Conservation (phyloP, 2,329 filamentous ascomycete species). For the Pyrenophora graminea region DNA sequence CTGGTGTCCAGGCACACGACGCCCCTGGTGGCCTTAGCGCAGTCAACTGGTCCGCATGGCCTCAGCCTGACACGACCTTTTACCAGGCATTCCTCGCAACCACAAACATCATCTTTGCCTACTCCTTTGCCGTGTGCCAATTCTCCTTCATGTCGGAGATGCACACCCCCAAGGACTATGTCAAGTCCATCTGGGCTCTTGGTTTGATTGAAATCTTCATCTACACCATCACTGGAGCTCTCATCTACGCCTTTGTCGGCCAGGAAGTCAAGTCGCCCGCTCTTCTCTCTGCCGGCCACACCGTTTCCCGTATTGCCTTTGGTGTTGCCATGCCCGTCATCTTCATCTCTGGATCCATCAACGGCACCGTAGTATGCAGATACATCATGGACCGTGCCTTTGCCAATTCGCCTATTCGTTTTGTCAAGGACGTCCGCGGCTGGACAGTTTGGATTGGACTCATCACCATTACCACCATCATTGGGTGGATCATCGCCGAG, state of each 20-base stretch:
- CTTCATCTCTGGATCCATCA: constrained; percentile 71
- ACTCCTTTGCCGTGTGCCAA: constrained; percentile 66
- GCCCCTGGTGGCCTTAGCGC: constrained; percentile 36
- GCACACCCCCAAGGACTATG: constrained; percentile 64
- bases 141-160: constrained; percentile 72
- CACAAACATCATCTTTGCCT: constrained; percentile 37
- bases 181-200: constrained; percentile 61
- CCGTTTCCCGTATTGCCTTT: constrained; percentile 71
- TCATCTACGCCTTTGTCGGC: constrained; percentile 72
- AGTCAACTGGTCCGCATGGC: constrained; percentile 40
- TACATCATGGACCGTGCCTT: constrained; percentile 66
- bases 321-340: constrained; percentile 73
- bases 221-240: constrained; percentile 70
- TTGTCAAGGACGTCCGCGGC: constrained; percentile 41
- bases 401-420: constrained; percentile 58
- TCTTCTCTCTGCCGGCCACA: constrained; percentile 63
- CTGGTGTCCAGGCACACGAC: constrained; percentile 53
- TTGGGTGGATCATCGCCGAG: constrained; percentile 72
- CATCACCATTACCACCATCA: constrained; percentile 59
- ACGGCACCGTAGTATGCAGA: constrained; percentile 69
- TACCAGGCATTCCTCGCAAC: constrained; percentile 62
- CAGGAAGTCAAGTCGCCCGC: constrained; percentile 65
- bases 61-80: constrained; percentile 57
- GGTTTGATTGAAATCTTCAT: constrained; percentile 61
- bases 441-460: constrained; percentile 65